Conservation (phyloP, 306 rosid species). For the Castanea mollissima region DNA sequence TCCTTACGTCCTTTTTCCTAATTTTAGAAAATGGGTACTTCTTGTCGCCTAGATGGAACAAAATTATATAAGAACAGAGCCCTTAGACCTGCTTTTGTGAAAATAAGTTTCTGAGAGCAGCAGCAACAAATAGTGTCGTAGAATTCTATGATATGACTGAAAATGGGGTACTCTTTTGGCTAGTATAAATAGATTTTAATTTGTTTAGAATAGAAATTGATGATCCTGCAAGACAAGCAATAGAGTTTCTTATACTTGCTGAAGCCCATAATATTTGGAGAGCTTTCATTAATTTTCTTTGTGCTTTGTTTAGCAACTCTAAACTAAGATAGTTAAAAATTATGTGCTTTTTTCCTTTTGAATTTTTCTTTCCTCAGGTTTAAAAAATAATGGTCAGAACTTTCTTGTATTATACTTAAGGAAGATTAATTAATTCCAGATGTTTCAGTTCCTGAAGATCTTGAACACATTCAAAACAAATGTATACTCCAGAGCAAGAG, state of each 20-base stretch:
- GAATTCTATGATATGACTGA: neutral
- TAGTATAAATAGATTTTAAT: slow-evolving; percentile 16
- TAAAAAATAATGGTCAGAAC: slow-evolving; percentile 69
- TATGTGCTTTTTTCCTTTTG: neutral
- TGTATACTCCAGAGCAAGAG: slow-evolving; percentile 85
- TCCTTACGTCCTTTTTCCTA: slow-evolving; percentile 9
- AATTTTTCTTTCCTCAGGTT: slow-evolving; percentile 49
- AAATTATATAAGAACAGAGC: slow-evolving; percentile 70
- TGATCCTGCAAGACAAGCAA: slow-evolving; percentile 78
- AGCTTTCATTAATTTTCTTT: slow-evolving; percentile 18
- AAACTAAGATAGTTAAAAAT: neutral
- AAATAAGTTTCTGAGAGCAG: slow-evolving; percentile 52
- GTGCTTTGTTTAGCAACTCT: slow-evolving; percentile 4
- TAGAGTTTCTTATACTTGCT: slow-evolving; percentile 85
- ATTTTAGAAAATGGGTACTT: slow-evolving; percentile 84
- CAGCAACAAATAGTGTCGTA: neutral
- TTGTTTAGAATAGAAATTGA: slow-evolving; percentile 65
- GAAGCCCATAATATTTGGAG: slow-evolving; percentile 83
- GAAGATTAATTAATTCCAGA: slow-evolving; percentile 41
- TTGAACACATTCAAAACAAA: slow-evolving; percentile 87
- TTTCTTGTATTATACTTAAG: slow-evolving; percentile 62
- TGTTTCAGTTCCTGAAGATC: slow-evolving; percentile 86
- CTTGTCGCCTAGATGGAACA: slow-evolving; percentile 74
- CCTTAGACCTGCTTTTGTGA: slow-evolving; percentile 79
- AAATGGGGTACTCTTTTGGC: slow-evolving; percentile 3